These are phyloP conservation scores for Beauveria caledonica DNA, from an alignment of 2,329 filamentous ascomycete species.

Conservation along the genomic window DNA sequence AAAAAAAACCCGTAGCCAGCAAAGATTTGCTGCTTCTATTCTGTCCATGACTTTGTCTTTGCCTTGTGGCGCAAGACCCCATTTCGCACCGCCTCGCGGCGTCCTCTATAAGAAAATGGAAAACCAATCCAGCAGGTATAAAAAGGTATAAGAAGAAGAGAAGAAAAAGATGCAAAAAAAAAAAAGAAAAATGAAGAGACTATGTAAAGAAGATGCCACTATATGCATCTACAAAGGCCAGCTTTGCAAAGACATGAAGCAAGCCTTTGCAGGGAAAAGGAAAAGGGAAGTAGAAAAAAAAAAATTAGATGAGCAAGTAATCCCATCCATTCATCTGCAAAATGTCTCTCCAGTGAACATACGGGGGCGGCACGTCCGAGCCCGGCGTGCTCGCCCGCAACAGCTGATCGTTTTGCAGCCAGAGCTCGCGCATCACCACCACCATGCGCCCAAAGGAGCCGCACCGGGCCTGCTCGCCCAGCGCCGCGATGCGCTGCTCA, in stretches of 20 bases:
- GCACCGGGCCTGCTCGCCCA: slow-evolving; percentile 69
- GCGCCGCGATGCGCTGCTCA: slow-evolving; percentile 60
- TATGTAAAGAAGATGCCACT: slow-evolving; percentile 17
- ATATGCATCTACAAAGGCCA: slow-evolving; percentile 19
- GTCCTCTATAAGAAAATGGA: slow-evolving; percentile 24
- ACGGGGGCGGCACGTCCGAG: slow-evolving; percentile 41
- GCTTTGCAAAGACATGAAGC: slow-evolving; percentile 1
- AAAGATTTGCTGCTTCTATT: slow-evolving; percentile 1
- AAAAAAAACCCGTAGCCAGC: neutral
- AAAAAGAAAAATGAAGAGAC: slow-evolving; percentile 21
- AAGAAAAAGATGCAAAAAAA: slow-evolving; percentile 14
- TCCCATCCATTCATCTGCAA: slow-evolving; percentile 91
- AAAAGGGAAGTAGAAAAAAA: slow-evolving; percentile 12
- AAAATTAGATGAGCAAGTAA: slow-evolving; percentile 69
- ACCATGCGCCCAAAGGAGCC: slow-evolving; percentile 82
- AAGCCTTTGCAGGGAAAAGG: slow-evolving; percentile 8
- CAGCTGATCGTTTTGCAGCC: slow-evolving; percentile 64
- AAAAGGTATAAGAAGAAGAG: slow-evolving; percentile 19
- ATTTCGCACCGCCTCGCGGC: slow-evolving; percentile 30
- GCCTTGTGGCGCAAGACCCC: slow-evolving; percentile 11
- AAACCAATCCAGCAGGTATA: slow-evolving; percentile 17
- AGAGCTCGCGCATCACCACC: slow-evolving; percentile 72
- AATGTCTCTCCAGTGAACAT: slow-evolving; percentile 89
- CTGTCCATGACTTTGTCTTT: slow-evolving; percentile 8
- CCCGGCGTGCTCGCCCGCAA: slow-evolving; percentile 28